Evolutionary conservation across 2,329 filamentous ascomycete genomes (phyloP).

Genomic region (Purpureocillium lavendulum): DNA sequence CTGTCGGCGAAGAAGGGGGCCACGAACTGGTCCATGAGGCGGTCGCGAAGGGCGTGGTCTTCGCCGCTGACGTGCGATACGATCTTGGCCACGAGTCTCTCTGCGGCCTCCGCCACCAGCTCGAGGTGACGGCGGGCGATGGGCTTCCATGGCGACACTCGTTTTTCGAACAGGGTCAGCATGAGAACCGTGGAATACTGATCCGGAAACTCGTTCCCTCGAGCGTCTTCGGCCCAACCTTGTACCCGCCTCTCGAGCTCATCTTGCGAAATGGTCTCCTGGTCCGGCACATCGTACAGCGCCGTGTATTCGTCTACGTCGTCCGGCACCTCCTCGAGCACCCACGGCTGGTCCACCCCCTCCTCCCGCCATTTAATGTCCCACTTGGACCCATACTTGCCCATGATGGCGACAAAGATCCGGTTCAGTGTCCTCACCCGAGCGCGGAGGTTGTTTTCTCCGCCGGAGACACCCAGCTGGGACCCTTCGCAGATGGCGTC

Average conservation of each 20-base stretch:
- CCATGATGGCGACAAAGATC: not conserved
- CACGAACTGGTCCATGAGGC: not conserved
- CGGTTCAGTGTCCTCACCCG: not conserved
- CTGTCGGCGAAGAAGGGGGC: not conserved
- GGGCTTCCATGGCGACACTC: slow-evolving; percentile 44
- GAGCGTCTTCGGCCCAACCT: slow-evolving; percentile 10
- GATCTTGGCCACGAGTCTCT: slow-evolving; percentile 5
- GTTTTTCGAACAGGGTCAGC: slow-evolving; percentile 49
- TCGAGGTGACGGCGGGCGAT: slow-evolving; percentile 23
- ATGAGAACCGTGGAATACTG: slow-evolving; percentile 53
- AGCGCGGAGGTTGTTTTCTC: not conserved
- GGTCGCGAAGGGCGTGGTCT: not conserved
- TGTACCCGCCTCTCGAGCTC: slow-evolving; percentile 10
- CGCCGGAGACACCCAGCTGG: not conserved
- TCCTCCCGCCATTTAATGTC: not conserved
- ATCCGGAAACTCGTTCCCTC: slow-evolving; percentile 46
- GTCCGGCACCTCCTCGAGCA: not conserved
- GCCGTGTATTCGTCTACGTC: not conserved
- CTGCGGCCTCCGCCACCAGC: not conserved
- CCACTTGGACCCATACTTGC: not conserved
- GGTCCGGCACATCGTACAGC: not conserved
- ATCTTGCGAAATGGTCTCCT: not conserved
- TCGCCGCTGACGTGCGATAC: not conserved
- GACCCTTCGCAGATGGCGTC: not conserved
- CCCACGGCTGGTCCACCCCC: not conserved